Conservation (phyloP, 2,329 filamentous ascomycete genomes). For the Colletotrichum tropicale region DNA sequence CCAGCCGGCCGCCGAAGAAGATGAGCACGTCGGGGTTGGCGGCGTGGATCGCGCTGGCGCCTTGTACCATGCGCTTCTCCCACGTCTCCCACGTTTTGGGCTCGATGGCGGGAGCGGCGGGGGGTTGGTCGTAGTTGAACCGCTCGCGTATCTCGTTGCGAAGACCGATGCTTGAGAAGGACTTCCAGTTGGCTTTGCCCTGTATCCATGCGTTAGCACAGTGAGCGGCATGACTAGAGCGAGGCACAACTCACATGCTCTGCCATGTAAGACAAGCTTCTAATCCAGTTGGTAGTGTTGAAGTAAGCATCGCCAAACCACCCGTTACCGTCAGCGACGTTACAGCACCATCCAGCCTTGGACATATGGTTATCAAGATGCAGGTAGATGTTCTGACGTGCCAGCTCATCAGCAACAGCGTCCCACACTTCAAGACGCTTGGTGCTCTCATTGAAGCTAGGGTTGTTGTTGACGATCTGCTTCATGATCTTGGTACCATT, state of each 20-base stretch:
- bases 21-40: conserved; percentile 51
- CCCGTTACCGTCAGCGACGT: conserved; percentile 46
- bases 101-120: conserved; percentile 46
- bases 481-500: conserved; percentile 51
- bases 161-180: conserved; percentile 44
- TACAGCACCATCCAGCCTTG: conserved; percentile 53
- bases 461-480: conserved; percentile 54
- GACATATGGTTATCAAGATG: conserved; percentile 56
- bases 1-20: conserved; percentile 38
- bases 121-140: conserved; percentile 39
- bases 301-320: conserved; percentile 60
- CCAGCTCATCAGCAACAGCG: conserved; percentile 55
- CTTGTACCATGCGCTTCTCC: conserved; percentile 48
- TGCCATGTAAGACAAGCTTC: conserved; percentile 56
- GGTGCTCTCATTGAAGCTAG: conserved; percentile 48
- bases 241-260: conserved; percentile 41
- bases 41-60: conserved; percentile 44
- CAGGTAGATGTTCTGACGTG: conserved; percentile 50
- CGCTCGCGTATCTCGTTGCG: conserved; percentile 42
- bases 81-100: conserved; percentile 51
- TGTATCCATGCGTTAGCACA: conserved; percentile 12
- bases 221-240: neutral
- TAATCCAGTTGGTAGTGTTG: conserved; percentile 55
- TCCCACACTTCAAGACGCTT: conserved; percentile 57
- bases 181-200: conserved; percentile 39